Percentiles rank a stretch among this genome's conserved stretches.
Conservation (phyloP, 345 rosid species). For the Citrus unshiu region DNA sequence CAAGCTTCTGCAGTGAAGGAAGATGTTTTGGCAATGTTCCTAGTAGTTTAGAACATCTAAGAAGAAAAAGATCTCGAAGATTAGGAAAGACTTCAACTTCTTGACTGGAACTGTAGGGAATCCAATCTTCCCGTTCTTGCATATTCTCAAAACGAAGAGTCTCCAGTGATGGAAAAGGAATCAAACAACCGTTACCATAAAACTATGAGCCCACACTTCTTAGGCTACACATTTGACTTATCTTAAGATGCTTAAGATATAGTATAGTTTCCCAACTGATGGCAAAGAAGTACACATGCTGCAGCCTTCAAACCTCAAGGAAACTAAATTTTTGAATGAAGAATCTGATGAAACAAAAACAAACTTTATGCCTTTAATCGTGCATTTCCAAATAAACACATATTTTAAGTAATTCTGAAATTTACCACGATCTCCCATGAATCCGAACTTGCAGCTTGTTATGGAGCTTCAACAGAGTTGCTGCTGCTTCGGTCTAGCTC, state of each 20-base stretch:
- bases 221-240: background rate
- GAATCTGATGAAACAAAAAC: no score
- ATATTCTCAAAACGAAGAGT: constrained; percentile 15
- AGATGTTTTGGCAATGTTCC: constrained; percentile 20
- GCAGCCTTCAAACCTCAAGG: constrained; percentile 5
- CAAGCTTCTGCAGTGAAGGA: constrained; percentile 17
- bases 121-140: constrained; percentile 33
- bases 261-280: background rate
- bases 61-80: constrained; percentile 25
- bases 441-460: no score
- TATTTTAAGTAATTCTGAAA: no score
- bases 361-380: no score
- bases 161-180: constrained; percentile 11
- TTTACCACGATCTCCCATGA: no score
- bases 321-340: constrained; percentile 5
- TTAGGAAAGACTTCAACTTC: constrained; percentile 23
- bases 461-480: no score
- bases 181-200: constrained; percentile 6
- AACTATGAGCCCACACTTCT: constrained; percentile 2
- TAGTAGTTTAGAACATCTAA: constrained; percentile 18
- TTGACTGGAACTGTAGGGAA: background rate
- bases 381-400: no score
- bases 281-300: constrained; percentile 1
- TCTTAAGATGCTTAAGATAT: background rate
- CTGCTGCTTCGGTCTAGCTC: no score